Conservation (phyloP, 352 stramenopile genomes). For the Elongisporangium senticosum region DNA sequence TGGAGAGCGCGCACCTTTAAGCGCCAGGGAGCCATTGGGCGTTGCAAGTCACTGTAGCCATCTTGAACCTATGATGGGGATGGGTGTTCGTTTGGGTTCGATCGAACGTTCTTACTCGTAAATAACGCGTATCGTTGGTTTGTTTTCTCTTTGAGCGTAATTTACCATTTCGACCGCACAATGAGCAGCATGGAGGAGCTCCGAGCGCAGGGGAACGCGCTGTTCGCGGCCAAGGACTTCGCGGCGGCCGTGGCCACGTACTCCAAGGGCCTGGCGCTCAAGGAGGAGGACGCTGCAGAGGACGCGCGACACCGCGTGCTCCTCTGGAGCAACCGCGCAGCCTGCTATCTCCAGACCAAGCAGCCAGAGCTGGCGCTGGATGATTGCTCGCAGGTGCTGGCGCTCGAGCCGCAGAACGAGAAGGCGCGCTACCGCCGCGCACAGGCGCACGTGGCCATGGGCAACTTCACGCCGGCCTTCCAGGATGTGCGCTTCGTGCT, state of each 20-base stretch:
- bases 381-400: constrained; percentile 53
- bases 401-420: constrained; percentile 44
- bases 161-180: background rate
- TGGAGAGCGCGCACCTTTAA: background rate
- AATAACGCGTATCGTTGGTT: background rate
- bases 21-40: background rate
- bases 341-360: constrained; percentile 61
- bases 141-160: background rate
- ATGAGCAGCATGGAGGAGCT: constrained; percentile 44
- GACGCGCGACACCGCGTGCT: constrained; percentile 40
- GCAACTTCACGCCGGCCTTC: constrained; percentile 64
- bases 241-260: constrained; percentile 58
- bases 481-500: constrained; percentile 67
- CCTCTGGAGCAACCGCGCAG: constrained; percentile 75
- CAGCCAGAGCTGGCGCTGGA: constrained; percentile 43
- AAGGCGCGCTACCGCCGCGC: constrained; percentile 78
- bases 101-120: background rate
- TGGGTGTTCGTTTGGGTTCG: background rate
- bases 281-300: constrained; percentile 12
- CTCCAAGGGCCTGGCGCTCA: constrained; percentile 33
- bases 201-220: constrained; percentile 62
- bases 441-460: constrained; percentile 61
- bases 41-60: background rate
- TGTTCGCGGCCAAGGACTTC: constrained; percentile 73
- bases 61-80: background rate